Conservation (phyloP, 257 asterid species). For the Salvia rosmarinus region DNA sequence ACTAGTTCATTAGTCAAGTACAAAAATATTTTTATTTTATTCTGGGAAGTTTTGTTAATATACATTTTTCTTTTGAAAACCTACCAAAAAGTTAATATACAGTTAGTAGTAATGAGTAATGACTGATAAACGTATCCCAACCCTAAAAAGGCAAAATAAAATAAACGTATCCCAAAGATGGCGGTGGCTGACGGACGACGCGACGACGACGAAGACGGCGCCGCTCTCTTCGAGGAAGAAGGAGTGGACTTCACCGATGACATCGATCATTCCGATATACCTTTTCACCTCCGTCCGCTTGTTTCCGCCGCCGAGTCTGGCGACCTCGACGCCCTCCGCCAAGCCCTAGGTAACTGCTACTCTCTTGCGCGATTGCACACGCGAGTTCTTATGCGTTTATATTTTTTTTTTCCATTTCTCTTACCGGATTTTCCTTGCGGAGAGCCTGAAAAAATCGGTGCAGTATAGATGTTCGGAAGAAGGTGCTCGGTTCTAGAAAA, state of each 20-base stretch:
- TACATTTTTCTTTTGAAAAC: too few relatives aligned
- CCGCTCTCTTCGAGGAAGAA: constrained; percentile 62
- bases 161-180: too few relatives aligned
- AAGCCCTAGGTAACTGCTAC: constrained; percentile 61
- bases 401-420: background rate
- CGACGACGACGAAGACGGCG: constrained; percentile 72
- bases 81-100: too few relatives aligned
- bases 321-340: constrained; percentile 64
- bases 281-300: constrained; percentile 79
- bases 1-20: too few relatives aligned
- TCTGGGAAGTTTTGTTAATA: too few relatives aligned
- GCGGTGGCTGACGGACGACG: constrained; percentile 78
- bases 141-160: too few relatives aligned
- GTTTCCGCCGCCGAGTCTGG: constrained; percentile 74
- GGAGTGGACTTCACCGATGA: constrained; percentile 52
- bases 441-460: background rate
- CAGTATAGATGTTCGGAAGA: background rate
- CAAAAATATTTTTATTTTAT: too few relatives aligned
- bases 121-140: too few relatives aligned
- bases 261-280: constrained; percentile 57
- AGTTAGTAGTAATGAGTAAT: too few relatives aligned
- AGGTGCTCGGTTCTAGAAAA: background rate
- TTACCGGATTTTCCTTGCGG: background rate
- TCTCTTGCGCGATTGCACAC: background rate
- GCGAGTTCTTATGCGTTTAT: background rate